Conservation (phyloP, 176 grass and related monocot species). For the Bromus sterilis region DNA sequence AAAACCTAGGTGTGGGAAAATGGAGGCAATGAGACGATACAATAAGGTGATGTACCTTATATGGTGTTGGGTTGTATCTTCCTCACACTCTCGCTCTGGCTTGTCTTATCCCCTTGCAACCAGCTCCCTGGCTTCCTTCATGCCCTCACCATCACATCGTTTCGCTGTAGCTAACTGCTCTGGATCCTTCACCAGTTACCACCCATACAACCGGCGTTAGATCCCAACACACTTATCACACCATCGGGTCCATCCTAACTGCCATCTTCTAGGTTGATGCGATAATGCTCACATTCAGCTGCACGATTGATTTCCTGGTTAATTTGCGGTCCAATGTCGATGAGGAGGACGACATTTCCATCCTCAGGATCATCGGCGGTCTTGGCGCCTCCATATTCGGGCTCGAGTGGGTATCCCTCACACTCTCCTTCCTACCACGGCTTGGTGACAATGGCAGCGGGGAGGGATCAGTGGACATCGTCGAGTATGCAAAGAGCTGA, state of each 20-base stretch:
- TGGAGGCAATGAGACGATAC: too few species aligned
- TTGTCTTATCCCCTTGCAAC: constrained; percentile 55
- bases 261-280: constrained; percentile 75
- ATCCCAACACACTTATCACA: constrained; percentile 40
- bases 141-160: constrained; percentile 56
- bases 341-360: too few species aligned
- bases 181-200: constrained; percentile 40
- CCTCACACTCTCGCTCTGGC: constrained; percentile 82
- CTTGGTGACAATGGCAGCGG: too few species aligned
- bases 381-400: too few species aligned
- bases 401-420: too few species aligned
- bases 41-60: too few species aligned
- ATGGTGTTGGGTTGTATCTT: constrained; percentile 76
- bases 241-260: constrained; percentile 51
- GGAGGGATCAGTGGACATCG: too few species aligned
- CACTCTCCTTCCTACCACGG: too few species aligned
- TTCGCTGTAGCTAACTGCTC: constrained; percentile 48
- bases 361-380: too few species aligned
- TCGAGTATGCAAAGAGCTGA: too few species aligned
- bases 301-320: constrained; percentile 49
- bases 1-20: too few species aligned
- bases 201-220: not conserved
- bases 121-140: constrained; percentile 78
- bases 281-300: constrained; percentile 52
- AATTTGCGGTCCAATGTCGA: too few species aligned